These are phyloP conservation scores for Westerdykella ornata DNA, from an alignment of 2,329 filamentous ascomycete species.

Conservation along the genomic window DNA sequence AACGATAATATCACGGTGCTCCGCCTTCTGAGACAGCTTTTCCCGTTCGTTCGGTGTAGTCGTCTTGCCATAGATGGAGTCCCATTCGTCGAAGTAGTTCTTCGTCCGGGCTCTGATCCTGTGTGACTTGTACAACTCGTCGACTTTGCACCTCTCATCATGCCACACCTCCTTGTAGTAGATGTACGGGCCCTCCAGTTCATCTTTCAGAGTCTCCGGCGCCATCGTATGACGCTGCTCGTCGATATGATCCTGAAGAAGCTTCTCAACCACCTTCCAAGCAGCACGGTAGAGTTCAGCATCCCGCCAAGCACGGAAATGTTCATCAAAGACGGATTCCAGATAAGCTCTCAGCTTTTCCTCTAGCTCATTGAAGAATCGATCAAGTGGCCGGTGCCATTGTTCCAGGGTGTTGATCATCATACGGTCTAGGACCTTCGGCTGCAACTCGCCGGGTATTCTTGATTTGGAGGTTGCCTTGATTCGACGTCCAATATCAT, in stretches of 20 bases:
- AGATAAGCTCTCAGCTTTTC: constrained; percentile 11
- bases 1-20: constrained; percentile 37
- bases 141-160: constrained; percentile 10
- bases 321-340: constrained; percentile 17
- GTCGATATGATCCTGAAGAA: constrained; percentile 22
- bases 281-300: constrained; percentile 27
- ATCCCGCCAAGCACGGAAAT: constrained; percentile 23
- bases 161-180: constrained; percentile 19
- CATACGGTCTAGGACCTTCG: constrained; percentile 29
- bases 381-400: constrained; percentile 24
- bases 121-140: constrained; percentile 23
- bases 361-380: constrained; percentile 23
- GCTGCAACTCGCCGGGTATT: constrained; percentile 32
- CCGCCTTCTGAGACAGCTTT: constrained; percentile 22
- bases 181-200: constrained; percentile 34
- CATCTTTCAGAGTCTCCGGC: constrained; percentile 22
- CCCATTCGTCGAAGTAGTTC: constrained; percentile 21
- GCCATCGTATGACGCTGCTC: constrained; percentile 21
- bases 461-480: constrained; percentile 20
- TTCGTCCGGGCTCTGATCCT: constrained; percentile 22
- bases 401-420: constrained; percentile 20
- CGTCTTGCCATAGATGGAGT: constrained; percentile 10
- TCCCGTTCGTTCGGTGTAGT: constrained; percentile 19
- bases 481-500: constrained; percentile 23
- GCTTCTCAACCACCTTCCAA: constrained; percentile 16